These are phyloP conservation scores for Onygena corvina DNA, from an alignment of 2,329 filamentous ascomycete genomes.

Conservation along the genomic window DNA sequence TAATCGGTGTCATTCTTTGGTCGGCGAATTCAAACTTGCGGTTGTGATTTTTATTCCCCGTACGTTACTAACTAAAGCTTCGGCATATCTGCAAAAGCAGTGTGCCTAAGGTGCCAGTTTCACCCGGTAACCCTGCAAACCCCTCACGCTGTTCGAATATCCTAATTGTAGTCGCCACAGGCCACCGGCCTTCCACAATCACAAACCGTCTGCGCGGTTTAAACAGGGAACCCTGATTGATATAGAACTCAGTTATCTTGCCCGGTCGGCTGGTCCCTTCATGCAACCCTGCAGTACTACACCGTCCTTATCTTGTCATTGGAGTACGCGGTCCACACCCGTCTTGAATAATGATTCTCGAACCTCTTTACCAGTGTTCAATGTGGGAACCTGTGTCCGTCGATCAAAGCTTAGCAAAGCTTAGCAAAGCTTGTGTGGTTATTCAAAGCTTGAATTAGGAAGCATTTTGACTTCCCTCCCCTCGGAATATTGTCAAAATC, in stretches of 20 bases:
- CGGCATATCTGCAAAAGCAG: too few species aligned
- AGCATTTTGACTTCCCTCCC: too few species aligned
- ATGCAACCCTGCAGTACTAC: neutral
- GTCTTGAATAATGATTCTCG: neutral
- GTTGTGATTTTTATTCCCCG: too few species aligned
- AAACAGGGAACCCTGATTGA: neutral
- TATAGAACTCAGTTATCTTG: neutral
- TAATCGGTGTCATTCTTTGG: too few species aligned
- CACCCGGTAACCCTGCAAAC: too few species aligned
- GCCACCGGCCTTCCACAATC: neutral
- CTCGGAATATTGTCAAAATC: neutral
- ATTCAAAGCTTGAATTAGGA: neutral
- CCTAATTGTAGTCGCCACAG: neutral
- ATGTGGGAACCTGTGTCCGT: neutral
- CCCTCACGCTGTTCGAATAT: too few species aligned
- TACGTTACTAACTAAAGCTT: too few species aligned
- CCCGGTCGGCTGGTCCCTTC: neutral
- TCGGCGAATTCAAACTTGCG: too few species aligned
- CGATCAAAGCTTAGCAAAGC: slow-evolving; percentile 1
- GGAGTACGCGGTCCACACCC: neutral
- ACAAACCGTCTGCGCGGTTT: neutral
- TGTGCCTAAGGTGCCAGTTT: too few species aligned
- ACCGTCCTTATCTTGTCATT: neutral
- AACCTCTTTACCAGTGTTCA: neutral
- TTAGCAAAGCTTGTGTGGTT: neutral